phyloP scores from a whole-genome alignment of 1,139 yeast genomes.

The Nakaseomyces uthaithaninus region DNA sequence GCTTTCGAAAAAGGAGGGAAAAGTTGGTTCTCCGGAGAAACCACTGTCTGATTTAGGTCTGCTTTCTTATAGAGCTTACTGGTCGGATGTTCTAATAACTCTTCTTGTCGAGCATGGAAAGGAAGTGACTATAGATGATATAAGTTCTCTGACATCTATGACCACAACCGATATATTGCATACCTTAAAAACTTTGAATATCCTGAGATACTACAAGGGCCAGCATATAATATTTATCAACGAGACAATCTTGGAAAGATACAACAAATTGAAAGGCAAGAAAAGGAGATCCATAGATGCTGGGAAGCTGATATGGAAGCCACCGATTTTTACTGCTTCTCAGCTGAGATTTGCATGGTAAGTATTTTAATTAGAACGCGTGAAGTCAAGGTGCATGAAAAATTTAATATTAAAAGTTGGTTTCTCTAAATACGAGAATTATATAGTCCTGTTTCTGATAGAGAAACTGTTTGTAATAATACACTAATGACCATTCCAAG shows the following conservation, averaged over 20 bases:
- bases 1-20: conserved; percentile 76
- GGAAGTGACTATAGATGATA: conserved; percentile 88
- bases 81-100: conserved; percentile 86
- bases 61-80: conserved; percentile 85
- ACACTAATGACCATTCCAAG: neutral
- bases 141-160: conserved; percentile 81
- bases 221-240: conserved; percentile 91
- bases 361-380: conserved; percentile 8
- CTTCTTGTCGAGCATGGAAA: conserved; percentile 56
- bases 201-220: conserved; percentile 87
- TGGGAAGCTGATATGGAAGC: conserved; percentile 72
- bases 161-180: conserved; percentile 93
- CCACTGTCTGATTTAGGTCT: conserved; percentile 93
- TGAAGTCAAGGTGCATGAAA: too few species aligned
- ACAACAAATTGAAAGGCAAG: conserved; percentile 64
- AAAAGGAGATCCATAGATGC: conserved; percentile 76
- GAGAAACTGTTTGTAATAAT: conserved; percentile 4
- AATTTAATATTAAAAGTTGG: neutral
- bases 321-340: conserved; percentile 93
- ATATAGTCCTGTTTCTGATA: neutral
- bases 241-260: conserved; percentile 69
- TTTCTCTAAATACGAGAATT: neutral
- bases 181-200: conserved; percentile 83
- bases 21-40: conserved; percentile 94
- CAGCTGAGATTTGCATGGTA: conserved; percentile 95